Evolutionary conservation across 2,329 filamentous ascomycete species (phyloP).

Genomic region (Diaporthe aspalathi): DNA sequence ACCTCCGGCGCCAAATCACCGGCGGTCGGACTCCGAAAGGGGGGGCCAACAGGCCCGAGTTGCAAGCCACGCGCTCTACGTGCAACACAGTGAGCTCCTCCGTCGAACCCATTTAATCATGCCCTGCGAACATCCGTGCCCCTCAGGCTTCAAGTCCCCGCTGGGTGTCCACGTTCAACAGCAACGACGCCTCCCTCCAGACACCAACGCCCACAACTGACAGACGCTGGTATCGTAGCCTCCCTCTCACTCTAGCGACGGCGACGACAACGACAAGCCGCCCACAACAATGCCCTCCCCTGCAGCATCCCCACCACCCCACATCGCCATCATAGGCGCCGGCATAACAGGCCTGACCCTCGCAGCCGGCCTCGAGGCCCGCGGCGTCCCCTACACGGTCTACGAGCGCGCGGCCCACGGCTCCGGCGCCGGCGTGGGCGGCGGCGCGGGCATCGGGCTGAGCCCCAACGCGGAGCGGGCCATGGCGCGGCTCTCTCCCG

Average conservation of each 20-base stretch:
- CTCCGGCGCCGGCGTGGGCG: slow-evolving; percentile 55
- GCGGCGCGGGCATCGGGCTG: slow-evolving; percentile 64
- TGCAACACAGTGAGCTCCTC: background rate
- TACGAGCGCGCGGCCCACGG: slow-evolving; percentile 60
- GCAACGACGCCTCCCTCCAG: too few species aligned
- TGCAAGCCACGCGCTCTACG: background rate
- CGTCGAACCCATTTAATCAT: too few species aligned
- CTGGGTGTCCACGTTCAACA: too few species aligned
- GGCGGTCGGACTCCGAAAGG: slow-evolving; percentile 24
- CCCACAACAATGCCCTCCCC: too few species aligned
- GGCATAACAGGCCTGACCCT: slow-evolving; percentile 63
- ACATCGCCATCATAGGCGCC: slow-evolving; percentile 61
- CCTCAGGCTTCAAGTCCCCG: background rate
- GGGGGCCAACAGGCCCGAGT: background rate
- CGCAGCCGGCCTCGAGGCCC: slow-evolving; percentile 58
- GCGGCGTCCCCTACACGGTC: slow-evolving; percentile 55
- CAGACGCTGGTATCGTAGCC: too few species aligned
- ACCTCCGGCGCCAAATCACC: slow-evolving; percentile 8
- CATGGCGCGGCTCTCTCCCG: slow-evolving; percentile 53
- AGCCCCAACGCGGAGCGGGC: slow-evolving; percentile 63
- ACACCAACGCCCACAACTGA: too few species aligned
- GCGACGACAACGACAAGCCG: too few species aligned
- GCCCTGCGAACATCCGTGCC: background rate
- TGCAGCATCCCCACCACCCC: slow-evolving; percentile 29
- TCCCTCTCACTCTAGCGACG: too few species aligned